These are phyloP conservation scores for Phoma sp. DNA, from an alignment of 2,329 filamentous ascomycete genomes.

Conservation along the genomic window DNA sequence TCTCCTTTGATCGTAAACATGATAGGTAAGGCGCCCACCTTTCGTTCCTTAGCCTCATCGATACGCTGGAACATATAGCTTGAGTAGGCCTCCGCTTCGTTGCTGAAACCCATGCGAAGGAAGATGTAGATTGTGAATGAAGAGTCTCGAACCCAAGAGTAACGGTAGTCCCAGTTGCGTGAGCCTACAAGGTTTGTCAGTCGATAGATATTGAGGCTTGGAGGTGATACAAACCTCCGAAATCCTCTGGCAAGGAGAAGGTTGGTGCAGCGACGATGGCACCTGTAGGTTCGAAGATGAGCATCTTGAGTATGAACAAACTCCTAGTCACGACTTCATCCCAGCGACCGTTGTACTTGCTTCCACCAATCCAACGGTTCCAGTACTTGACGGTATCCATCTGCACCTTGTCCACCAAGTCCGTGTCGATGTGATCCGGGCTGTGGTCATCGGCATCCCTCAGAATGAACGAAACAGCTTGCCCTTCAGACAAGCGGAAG, in stretches of 20 bases:
- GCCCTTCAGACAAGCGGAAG: constrained; percentile 69
- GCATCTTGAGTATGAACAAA: constrained; percentile 76
- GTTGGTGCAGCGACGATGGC: constrained; percentile 80
- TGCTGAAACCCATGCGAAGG: constrained; percentile 75
- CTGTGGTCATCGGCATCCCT: constrained; percentile 65
- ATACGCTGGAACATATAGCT: constrained; percentile 78
- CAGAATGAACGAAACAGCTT: constrained; percentile 73
- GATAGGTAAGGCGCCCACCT: constrained; percentile 70
- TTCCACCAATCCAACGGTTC: constrained; percentile 76
- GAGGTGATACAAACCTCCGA: constrained; percentile 28
- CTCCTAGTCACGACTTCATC: constrained; percentile 75
- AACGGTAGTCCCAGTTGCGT: constrained; percentile 74
- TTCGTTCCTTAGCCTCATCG: constrained; percentile 64
- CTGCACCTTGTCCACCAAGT: constrained; percentile 68
- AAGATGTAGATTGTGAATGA: constrained; percentile 81
- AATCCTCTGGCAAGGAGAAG: constrained; percentile 77
- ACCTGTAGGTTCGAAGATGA: constrained; percentile 80
- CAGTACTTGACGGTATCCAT: constrained; percentile 75
- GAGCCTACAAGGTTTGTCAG: constrained; percentile 48
- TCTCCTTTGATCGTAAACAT: constrained; percentile 77
- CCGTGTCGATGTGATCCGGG: constrained; percentile 64
- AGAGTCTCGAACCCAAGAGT: constrained; percentile 78
- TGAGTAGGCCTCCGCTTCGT: constrained; percentile 81
- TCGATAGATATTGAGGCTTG: neutral
- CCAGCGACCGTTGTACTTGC: constrained; percentile 75